These are phyloP conservation scores for Primulina huaijiensis DNA, from an alignment of 257 asterid genomes.

Conservation along the genomic window DNA sequence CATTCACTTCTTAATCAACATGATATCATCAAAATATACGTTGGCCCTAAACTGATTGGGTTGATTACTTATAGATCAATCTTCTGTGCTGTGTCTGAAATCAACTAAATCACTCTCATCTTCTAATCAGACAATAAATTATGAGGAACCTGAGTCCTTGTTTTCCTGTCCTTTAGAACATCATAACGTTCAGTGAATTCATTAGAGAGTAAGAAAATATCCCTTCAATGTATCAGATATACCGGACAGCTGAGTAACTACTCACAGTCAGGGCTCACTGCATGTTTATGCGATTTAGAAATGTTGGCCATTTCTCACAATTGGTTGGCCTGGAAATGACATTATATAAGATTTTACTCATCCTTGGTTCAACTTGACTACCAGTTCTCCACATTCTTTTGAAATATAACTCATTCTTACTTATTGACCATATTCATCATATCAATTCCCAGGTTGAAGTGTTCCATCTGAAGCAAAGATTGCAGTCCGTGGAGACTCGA, in stretches of 20 bases:
- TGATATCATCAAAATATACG: neutral
- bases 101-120: too few relatives aligned
- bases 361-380: neutral
- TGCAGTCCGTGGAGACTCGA: slow-evolving; percentile 81
- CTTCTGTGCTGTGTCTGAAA: slow-evolving; percentile 25
- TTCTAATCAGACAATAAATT: too few relatives aligned
- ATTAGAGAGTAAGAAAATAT: too few relatives aligned
- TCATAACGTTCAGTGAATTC: neutral
- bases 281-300: neutral
- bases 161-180: neutral
- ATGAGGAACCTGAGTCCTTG: neutral
- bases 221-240: neutral
- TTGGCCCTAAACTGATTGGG: neutral
- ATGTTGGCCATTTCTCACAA: slow-evolving; percentile 7
- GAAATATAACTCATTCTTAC: neutral
- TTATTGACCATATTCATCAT: neutral
- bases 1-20: neutral
- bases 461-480: slow-evolving; percentile 84
- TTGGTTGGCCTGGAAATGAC: neutral
- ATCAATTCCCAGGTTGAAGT: slow-evolving; percentile 29
- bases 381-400: neutral
- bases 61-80: neutral
- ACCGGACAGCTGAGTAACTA: neutral
- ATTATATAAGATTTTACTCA: neutral
- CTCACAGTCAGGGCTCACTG: neutral